Percentiles rank a stretch among this genome's conserved stretches.
Conservation (phyloP, 2,329 filamentous ascomycete genomes). For the Pseudopithomyces chartarum region DNA sequence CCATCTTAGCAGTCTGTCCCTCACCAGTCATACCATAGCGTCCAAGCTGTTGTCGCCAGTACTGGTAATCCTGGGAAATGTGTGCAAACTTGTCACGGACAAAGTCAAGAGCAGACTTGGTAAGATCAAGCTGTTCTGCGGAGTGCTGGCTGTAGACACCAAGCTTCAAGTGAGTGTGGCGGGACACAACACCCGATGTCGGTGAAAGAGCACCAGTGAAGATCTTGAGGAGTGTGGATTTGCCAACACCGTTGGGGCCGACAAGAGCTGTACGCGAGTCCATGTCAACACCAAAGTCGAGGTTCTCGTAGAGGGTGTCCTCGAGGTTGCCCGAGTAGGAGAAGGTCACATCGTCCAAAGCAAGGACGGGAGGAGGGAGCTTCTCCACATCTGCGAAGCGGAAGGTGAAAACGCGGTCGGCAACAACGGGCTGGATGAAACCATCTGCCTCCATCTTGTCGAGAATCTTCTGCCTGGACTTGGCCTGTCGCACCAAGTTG, state of each 20-base stretch:
- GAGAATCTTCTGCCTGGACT: slow-evolving; percentile 98
- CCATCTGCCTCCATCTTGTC: slow-evolving; percentile 99
- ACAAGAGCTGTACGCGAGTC: slow-evolving; percentile 96
- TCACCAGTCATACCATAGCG: slow-evolving; percentile 93
- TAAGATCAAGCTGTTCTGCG: slow-evolving; percentile 95
- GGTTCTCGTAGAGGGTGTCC: slow-evolving; percentile 94
- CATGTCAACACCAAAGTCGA: slow-evolving; percentile 99
- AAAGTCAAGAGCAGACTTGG: slow-evolving; percentile 96
- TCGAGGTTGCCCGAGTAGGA: slow-evolving; percentile 89
- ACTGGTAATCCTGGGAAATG: slow-evolving; percentile 97
- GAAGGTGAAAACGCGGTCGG: slow-evolving; percentile 93
- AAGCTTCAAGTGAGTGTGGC: slow-evolving; percentile 98
- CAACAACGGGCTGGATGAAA: slow-evolving; percentile 87
- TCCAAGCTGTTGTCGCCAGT: slow-evolving; percentile 97
- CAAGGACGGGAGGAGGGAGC: slow-evolving; percentile 94
- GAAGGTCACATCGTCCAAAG: slow-evolving; percentile 97
- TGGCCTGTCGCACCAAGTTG: slow-evolving; percentile 98
- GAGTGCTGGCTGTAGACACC: slow-evolving; percentile 99
- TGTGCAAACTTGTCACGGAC: slow-evolving; percentile 91
- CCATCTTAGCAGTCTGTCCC: slow-evolving; percentile 95
- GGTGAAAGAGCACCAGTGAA: slow-evolving; percentile 96
- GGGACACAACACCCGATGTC: slow-evolving; percentile 78
- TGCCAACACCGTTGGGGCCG: slow-evolving; percentile 98
- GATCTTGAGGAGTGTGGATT: slow-evolving; percentile 92
- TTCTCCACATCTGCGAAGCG: slow-evolving; percentile 98